phyloP scores from a whole-genome alignment of 306 rosid genomes.

The Amphicarpaea edgeworthii region DNA sequence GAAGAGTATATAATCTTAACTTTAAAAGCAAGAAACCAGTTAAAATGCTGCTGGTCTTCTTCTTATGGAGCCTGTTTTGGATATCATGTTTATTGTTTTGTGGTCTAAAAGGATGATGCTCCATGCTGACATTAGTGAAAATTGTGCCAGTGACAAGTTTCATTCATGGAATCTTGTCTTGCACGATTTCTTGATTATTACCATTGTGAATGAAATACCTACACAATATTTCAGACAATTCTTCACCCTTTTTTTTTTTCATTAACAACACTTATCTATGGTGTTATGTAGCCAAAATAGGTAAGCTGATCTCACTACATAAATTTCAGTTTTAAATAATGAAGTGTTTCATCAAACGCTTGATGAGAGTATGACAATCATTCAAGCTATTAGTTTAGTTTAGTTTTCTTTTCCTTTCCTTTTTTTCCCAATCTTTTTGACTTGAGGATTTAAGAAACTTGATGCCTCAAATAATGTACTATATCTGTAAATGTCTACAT shows the following conservation, averaged over 20 bases:
- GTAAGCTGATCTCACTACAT: not conserved
- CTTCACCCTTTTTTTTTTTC: not conserved
- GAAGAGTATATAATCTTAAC: not conserved
- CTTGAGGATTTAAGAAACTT: not conserved
- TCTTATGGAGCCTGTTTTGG: not conserved
- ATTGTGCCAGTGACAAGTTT: no score
- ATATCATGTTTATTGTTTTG: not conserved
- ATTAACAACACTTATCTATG: not conserved
- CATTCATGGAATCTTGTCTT: no score
- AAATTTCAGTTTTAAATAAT: not conserved
- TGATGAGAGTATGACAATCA: not conserved
- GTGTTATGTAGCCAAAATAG: not conserved
- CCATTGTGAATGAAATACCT: slow-evolving; percentile 6
- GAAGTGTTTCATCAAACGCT: not conserved
- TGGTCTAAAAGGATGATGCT: not conserved
- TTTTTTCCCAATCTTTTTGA: not conserved
- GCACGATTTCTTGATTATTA: slow-evolving; percentile 6
- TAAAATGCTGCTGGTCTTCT: not conserved
- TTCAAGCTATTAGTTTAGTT: not conserved
- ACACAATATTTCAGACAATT: slow-evolving; percentile 3
- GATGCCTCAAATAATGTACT: not conserved
- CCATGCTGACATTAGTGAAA: not conserved
- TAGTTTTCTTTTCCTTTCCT: not conserved
- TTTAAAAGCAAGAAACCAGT: not conserved
- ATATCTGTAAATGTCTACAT: not conserved